Evolutionary conservation across 108 stramenopile species (phyloP), one percentile per base, ranked within the genome.

Genomic region (Nitzschia sp.): DNA sequence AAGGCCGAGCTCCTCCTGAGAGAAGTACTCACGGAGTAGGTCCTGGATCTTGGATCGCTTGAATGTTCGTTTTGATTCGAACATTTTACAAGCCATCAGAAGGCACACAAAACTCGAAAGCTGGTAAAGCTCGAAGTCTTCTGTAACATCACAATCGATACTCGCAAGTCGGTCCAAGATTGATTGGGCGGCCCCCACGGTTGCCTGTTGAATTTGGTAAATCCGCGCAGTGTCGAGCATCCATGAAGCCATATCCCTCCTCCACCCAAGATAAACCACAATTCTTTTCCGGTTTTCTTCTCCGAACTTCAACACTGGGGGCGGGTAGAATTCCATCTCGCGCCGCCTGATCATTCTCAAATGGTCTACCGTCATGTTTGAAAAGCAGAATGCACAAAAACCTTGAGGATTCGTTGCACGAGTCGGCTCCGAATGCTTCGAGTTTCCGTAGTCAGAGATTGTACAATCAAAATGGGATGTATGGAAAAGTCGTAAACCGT

Each of bases 321-420:
- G 49, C 49, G 21, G 21, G 49, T 51, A 51, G 49, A 17, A 51
- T 4, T 19, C 21, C n/a, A 19, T 4, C 49, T 51, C 49, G 11
- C 49, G 49, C 49, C 49, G 49, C 13, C n/a, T 51, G 21, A 51
- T 51, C 21, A 23, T 19, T 51, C 49, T 51, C 21, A 51, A 51
- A 42, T 42, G 38, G 6, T 42, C 38, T 42, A 42, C 13, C 13
- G 6, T 13, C 38, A 42, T 42, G 38, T 13, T 42, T 42, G 6
- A n/a, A n/a, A n/a, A n/a, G n/a, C n/a, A n/a, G n/a, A n/a, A n/a
- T n/a, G n/a, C n/a, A n/a, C n/a, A n/a, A n/a, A n/a, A n/a, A n/a
- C n/a, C n/a, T n/a, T n/a, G n/a, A n/a, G n/a, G n/a, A n/a, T n/a
- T n/a, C n/a, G n/a, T n/a, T n/a, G n/a, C n/a, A n/a, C n/a, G n/a